Percentiles rank a stretch among this genome's conserved stretches.
These are phyloP conservation scores for Fraxinus americana DNA, from an alignment of 257 asterid species.

Conservation along the genomic window DNA sequence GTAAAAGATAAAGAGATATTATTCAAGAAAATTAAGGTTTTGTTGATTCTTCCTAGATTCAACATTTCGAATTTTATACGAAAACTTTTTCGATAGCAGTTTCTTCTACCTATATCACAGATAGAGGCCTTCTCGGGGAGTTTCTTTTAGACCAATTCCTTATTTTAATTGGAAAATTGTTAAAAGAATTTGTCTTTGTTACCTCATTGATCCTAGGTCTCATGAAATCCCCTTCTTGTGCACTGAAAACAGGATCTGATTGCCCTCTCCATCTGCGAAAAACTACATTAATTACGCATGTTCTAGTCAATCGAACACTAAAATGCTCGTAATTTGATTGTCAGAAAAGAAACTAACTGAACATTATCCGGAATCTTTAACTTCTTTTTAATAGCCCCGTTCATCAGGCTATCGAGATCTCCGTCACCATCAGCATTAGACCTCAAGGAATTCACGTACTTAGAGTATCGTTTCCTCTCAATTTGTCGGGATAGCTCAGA, in stretches of 20 bases:
- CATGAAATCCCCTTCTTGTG: slow-evolving; percentile 78
- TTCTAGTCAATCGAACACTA: background rate
- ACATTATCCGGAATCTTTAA: slow-evolving; percentile 67
- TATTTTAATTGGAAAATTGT: too few relatives aligned
- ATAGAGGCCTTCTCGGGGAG: too few relatives aligned
- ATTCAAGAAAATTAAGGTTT: too few relatives aligned
- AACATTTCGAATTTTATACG: too few relatives aligned
- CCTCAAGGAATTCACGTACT: slow-evolving; percentile 56
- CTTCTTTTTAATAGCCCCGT: slow-evolving; percentile 70
- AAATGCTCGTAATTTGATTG: background rate
- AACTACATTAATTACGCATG: background rate
- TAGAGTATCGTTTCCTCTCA: slow-evolving; percentile 53
- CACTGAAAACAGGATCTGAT: slow-evolving; percentile 47
- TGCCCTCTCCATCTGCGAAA: slow-evolving; percentile 77
- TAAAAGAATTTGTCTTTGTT: background rate
- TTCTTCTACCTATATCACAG: too few relatives aligned
- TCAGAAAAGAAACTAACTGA: slow-evolving; percentile 39
- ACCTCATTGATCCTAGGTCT: slow-evolving; percentile 83
- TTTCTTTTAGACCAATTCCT: too few relatives aligned
- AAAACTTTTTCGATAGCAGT: too few relatives aligned
- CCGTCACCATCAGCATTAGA: slow-evolving; percentile 52
- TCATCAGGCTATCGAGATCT: slow-evolving; percentile 62
- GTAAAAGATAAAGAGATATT: too few relatives aligned
- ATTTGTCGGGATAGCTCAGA: slow-evolving; percentile 48
- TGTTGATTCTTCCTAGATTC: too few relatives aligned